Evolutionary conservation across 345 rosid species (phyloP), one percentile per base, ranked within the genome.

Genomic region (Hirschfeldia incana): DNA sequence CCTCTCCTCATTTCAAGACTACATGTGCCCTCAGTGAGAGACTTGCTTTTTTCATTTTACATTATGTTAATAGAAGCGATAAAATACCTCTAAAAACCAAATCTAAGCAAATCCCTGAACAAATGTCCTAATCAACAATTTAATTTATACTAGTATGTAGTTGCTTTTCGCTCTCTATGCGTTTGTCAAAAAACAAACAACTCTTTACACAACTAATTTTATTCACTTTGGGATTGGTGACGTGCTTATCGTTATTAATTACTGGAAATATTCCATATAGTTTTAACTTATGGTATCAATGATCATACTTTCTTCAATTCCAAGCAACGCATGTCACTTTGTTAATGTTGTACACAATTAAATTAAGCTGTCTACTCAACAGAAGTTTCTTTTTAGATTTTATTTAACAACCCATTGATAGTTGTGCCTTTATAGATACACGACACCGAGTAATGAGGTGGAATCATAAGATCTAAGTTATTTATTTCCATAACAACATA

Each of bases 71-170:
- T 51, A 58, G 27, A 27, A 68, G 58, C 46, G 62, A 73, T 33
- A 78, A 46, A 85, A 72, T 68, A 80, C 73, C 77, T 72, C 69
- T 67, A 70, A 80, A 83, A 37, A 86, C 86, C 83, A 88, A 80
- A 86, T 86, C 91, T 82, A 78, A 80, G 89, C 93, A 89, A 84
- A 89, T 88, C 91, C 93, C 88, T 82, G 83, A 81, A 81, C 74
- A 12, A 55, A 58, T 80, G 91, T 82, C 80, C 71, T 75, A 55
- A 76, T 61, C 29, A 12, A 36, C 71, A 74, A 27, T 61, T 60
- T 62, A 78, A 42, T 33, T 61, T 39, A 42, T 72, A 64, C 17
- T 60, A 21, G 51, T 42, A 21, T 42, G 11, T 44, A 69, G 34
- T 68, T 64, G 53, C 49, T 63, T 69, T 69, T 76, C 30, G 4